Base-by-base conservation (phyloP, 2,329 filamentous ascomycete genomes). In the Erysiphe pulchra region DNA sequence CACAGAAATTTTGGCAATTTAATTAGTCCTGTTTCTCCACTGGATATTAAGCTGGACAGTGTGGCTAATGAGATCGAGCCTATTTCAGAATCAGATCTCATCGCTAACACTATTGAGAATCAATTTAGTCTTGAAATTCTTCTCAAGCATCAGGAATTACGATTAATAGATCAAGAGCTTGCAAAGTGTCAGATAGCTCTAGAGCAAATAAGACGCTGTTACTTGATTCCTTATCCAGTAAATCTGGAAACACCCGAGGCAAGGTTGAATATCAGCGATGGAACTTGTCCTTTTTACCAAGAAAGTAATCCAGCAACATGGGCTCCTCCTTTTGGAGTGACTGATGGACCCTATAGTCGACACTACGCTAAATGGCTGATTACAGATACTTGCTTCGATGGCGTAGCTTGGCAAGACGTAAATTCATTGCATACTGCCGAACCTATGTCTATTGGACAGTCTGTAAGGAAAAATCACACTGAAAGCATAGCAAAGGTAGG, bases 321-420 rank as follows among this genome's bases (percentile, higher is more conserved):
- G 68, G 82, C 86, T 34, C 74, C 90, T 40, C 81, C 90, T 2
- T 93, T 86, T 67, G 87, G 87, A 52, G 83, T 94, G 47, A 75
- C 77, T 14, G 83, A 94, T 55, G 90, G 90, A 11, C 86, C 90
- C 2, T 95, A 95, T 62, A 78, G 85, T 49, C 77, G 85, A 53
- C 90, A 95, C 64, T 94, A 94, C 62, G 77, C 84, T 58, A 84
- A 82, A 66, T 98, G 90, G 90, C 73, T 98, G 53, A 77, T 95
- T 48, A 82, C 81, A 45, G 85, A 94, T 61, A 72, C 80, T 47
- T 73, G 73, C 43, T 95, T 95, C 61, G 87, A 94, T 59, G 80
- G 79, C 47, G 58, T 69, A 36, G 62, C 68, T 48, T 53, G 53
- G 51, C 46, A 52, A 42, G 46, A 45, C 28, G 47, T 47, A 31